Evolutionary conservation across 192 early-diverging fungal species (phyloP).

Genomic region (Phlyctochytrium planicorne): DNA sequence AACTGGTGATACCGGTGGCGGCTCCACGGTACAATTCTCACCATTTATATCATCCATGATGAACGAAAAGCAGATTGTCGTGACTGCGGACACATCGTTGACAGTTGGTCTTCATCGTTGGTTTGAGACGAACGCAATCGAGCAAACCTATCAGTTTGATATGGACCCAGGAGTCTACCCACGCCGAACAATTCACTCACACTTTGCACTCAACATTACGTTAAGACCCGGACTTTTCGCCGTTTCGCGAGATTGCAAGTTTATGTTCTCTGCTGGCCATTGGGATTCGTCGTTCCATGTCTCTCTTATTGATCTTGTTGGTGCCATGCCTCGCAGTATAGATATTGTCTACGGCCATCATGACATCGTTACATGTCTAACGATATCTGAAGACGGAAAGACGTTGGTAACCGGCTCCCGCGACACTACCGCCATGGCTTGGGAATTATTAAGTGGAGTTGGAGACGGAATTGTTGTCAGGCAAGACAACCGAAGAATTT

Average conservation of each 20-base stretch:
- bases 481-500: slow-evolving; percentile 25
- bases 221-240: slow-evolving; percentile 28
- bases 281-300: slow-evolving; percentile 47
- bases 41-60: neutral
- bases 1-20: neutral
- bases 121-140: neutral
- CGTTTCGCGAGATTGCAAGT: slow-evolving; percentile 26
- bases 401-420: slow-evolving; percentile 39
- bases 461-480: slow-evolving; percentile 10
- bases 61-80: neutral
- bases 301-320: slow-evolving; percentile 17
- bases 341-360: slow-evolving; percentile 43
- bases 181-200: slow-evolving; percentile 22
- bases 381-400: slow-evolving; percentile 35
- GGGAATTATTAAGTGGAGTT: slow-evolving; percentile 25
- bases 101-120: slow-evolving; percentile 4
- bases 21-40: neutral
- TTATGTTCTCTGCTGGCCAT: slow-evolving; percentile 36
- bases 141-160: neutral
- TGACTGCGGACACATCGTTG: neutral
- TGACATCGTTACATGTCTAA: slow-evolving; percentile 43
- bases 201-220: slow-evolving; percentile 25
- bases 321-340: slow-evolving; percentile 23
- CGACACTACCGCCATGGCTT: slow-evolving; percentile 48
- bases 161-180: neutral